A percentile compares a stretch with the other conserved stretches of the same genome.
Conservation (phyloP, 768 basidiomycete genomes). For the Panaeolus papilionaceus region DNA sequence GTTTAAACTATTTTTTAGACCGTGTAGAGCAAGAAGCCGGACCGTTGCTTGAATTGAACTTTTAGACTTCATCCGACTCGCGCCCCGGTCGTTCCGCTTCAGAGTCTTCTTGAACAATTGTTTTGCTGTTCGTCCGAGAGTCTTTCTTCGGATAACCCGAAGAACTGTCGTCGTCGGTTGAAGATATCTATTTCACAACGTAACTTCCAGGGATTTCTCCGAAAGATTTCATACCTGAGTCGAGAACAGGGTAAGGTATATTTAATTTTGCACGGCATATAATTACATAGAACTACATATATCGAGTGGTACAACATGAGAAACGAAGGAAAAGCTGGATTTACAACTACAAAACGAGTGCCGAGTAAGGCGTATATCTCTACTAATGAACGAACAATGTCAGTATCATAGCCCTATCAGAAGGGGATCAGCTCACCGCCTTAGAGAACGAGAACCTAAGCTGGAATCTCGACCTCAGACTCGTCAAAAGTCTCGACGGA, state of each 20-base stretch:
- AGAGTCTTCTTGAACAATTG: not conserved
- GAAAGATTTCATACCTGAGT: not conserved
- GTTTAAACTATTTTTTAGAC: not conserved
- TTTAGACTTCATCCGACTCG: not conserved
- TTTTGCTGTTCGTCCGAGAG: not conserved
- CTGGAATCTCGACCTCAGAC: not conserved
- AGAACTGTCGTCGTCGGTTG: not conserved
- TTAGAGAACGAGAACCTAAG: not conserved
- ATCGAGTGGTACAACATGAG: too few relatives aligned
- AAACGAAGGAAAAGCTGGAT: not conserved
- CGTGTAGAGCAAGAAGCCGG: not conserved
- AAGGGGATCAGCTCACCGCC: not conserved
- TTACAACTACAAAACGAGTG: not conserved
- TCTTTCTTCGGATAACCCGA: not conserved
- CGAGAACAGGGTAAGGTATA: too few relatives aligned
- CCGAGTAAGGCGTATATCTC: not conserved
- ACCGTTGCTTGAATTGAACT: not conserved
- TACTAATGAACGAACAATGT: not conserved
- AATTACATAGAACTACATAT: too few relatives aligned
- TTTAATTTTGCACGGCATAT: too few relatives aligned
- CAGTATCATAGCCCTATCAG: not conserved
- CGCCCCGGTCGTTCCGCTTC: not conserved
- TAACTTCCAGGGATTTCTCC: not conserved
- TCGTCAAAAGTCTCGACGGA: not conserved
- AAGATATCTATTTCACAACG: not conserved